phyloP scores from a whole-genome alignment of 805 yeast species.

The Zygosaccharomyces siamensis region DNA sequence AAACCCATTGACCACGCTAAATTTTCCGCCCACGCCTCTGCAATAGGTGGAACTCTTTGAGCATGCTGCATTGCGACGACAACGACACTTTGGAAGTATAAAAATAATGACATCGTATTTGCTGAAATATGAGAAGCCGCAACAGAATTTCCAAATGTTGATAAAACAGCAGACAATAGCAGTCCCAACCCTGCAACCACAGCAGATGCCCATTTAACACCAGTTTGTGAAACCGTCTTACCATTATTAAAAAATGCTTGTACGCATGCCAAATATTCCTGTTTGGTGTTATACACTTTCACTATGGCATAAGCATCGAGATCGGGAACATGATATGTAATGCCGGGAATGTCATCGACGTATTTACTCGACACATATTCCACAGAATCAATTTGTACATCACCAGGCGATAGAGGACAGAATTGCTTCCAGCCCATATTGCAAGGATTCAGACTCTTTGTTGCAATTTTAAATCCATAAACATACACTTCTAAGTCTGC shows the following conservation, averaged over 20 bases:
- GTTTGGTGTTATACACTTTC: conserved; percentile 38
- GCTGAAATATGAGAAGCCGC: conserved; percentile 89
- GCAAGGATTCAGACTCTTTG: conserved; percentile 59
- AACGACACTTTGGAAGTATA: conserved; percentile 85
- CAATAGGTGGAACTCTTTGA: conserved; percentile 85
- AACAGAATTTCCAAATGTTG: conserved; percentile 80
- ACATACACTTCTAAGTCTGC: conserved; percentile 78
- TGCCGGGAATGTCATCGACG: conserved; percentile 64
- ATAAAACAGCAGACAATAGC: conserved; percentile 71
- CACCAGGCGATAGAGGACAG: conserved; percentile 83
- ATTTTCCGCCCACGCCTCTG: conserved; percentile 87
- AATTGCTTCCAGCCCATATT: conserved; percentile 68
- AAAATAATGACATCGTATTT: conserved; percentile 74
- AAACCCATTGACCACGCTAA: conserved; percentile 95
- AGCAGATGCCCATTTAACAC: conserved; percentile 93
- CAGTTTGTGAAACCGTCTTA: conserved; percentile 71
- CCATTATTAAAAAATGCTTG: conserved; percentile 74
- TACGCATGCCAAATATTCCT: conserved; percentile 59
- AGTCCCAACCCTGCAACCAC: conserved; percentile 85
- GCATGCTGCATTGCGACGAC: conserved; percentile 82
- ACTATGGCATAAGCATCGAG: conserved; percentile 74
- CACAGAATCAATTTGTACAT: conserved; percentile 67
- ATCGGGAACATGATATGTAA: conserved; percentile 83
- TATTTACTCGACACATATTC: conserved; percentile 51
- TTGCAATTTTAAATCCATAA: conserved; percentile 73